Evolutionary conservation across 1,284 basidiomycete species (phyloP), one percentile per base, ranked within the genome.

Genomic region (Abortiporus biennis): DNA sequence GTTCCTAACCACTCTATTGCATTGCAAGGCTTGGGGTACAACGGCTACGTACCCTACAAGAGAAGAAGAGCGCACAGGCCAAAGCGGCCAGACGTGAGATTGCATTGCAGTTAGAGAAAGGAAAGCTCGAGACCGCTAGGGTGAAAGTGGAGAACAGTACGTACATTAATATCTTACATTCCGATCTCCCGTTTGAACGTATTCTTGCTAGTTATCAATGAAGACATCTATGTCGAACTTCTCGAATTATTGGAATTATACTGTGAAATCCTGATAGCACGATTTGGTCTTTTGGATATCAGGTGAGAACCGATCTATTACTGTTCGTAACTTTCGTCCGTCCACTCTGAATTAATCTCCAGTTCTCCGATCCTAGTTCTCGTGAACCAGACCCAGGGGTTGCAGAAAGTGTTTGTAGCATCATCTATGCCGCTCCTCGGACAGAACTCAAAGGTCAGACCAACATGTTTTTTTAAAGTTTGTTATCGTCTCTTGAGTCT

Each of bases 241-340:
- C 66, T 98, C 32, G 94, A 99, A 59, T 69, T 98, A 4, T 71
- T 99, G 29, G 94, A 98, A 68, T 76, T 98, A 6, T 98, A 97
- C 60, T 85, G 84, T 48, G 95, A 99, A 59, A 78, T 93, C 15
- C 66, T 98, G n/a, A 74, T 94, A 19, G 91, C 94, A 4, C 78
- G 95, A 23, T 98, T 98, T 57, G 89, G 90, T 6, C 66, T 98
- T 15, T 73, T 98, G 40, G 95, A 99, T n/a, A n/a, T 57, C 78
- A 84, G 57, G 81, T 75, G 83, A 90, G 52, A 59, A 81, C 64
- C 43, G 25, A 15, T 42, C 36, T 32, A 23, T 37, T 36, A 30
- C 25, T 40, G 33, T 16, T 38, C 36, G 17, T 36, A 40, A 23
- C 24, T 37, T 33, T 30, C 21, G 36, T 33, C 44, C 24, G 38